A percentile compares a stretch with the other conserved stretches of the same genome.
Evolutionary conservation across 169 alveolate genomes (phyloP).

Genomic region (Cryptosporidium sp.): DNA sequence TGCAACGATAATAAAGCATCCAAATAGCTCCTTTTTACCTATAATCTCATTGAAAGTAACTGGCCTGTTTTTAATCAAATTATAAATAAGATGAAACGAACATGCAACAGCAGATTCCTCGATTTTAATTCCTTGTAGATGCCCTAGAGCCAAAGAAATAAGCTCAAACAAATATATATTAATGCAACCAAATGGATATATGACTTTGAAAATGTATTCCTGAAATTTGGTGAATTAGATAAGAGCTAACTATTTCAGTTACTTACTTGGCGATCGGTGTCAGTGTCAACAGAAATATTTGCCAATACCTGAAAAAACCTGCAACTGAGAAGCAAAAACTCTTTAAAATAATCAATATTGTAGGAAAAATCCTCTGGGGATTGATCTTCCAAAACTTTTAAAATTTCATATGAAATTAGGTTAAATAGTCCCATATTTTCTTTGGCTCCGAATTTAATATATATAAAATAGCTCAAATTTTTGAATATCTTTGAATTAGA

Average conservation of each 20-base stretch:
- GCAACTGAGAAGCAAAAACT: slow-evolving; percentile 19
- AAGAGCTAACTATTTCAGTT: neutral
- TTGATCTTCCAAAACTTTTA: neutral
- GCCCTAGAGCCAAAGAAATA: neutral
- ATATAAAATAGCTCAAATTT: slow-evolving; percentile 13
- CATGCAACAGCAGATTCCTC: slow-evolving; percentile 25
- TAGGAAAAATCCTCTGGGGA: neutral
- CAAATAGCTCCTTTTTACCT: slow-evolving; percentile 34
- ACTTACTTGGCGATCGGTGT: slow-evolving; percentile 32
- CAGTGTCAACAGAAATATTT: slow-evolving; percentile 12
- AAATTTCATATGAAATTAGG: neutral
- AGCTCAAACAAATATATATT: slow-evolving; percentile 43
- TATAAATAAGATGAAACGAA: slow-evolving; percentile 26
- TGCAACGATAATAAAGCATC: slow-evolving; percentile 33
- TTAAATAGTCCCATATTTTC: slow-evolving; percentile 35
- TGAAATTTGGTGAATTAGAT: neutral
- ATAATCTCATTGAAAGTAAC: neutral
- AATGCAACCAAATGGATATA: slow-evolving; percentile 56
- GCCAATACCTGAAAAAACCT: slow-evolving; percentile 54
- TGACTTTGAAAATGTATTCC: slow-evolving; percentile 8
- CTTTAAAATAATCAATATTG: neutral
- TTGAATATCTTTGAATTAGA: slow-evolving; percentile 17
- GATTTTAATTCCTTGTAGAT: neutral
- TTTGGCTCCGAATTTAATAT: neutral
- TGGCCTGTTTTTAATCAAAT: slow-evolving; percentile 38